Conservation (phyloP, 1,139 yeast species). For the Yamadazyma buinensis region DNA sequence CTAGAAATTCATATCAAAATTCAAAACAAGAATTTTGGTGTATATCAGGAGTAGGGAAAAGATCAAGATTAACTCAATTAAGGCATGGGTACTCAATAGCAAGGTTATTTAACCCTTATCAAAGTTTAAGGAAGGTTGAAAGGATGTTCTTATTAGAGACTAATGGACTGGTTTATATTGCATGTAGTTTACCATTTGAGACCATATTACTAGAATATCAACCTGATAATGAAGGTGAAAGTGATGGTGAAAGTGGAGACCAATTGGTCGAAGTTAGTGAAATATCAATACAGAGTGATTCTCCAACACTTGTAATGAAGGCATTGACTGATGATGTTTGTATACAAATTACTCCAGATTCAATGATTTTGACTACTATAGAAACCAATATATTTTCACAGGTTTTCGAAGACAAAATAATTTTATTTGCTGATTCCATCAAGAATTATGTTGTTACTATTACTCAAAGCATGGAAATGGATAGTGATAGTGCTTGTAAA, state of each 20-base stretch:
- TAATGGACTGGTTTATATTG: conserved; percentile 19
- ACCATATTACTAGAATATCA: conserved; percentile 34
- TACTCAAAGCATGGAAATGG: conserved; percentile 10
- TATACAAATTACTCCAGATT: conserved; percentile 27
- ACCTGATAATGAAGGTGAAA: conserved; percentile 14
- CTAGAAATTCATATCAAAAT: conserved; percentile 16
- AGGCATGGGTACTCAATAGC: conserved; percentile 34
- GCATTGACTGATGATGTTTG: conserved; percentile 7
- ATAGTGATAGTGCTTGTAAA: neutral
- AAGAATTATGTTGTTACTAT: conserved; percentile 14
- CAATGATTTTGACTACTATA: conserved; percentile 22
- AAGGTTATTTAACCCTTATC: conserved; percentile 25
- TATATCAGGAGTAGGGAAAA: conserved; percentile 39
- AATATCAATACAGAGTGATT: conserved; percentile 10
- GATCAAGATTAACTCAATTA: conserved; percentile 37
- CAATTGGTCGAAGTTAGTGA: conserved; percentile 25
- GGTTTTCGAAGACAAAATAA: conserved; percentile 8
- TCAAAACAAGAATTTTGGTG: conserved; percentile 44
- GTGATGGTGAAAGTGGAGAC: conserved; percentile 13
- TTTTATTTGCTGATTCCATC: conserved; percentile 16
- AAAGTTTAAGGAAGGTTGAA: conserved; percentile 26
- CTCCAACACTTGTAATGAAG: conserved; percentile 8
- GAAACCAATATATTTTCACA: conserved; percentile 8
- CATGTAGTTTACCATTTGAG: conserved; percentile 37
- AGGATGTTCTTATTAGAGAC: conserved; percentile 16